phyloP scores from a whole-genome alignment of 2,329 filamentous ascomycete species.

The Penicillium sp. region DNA sequence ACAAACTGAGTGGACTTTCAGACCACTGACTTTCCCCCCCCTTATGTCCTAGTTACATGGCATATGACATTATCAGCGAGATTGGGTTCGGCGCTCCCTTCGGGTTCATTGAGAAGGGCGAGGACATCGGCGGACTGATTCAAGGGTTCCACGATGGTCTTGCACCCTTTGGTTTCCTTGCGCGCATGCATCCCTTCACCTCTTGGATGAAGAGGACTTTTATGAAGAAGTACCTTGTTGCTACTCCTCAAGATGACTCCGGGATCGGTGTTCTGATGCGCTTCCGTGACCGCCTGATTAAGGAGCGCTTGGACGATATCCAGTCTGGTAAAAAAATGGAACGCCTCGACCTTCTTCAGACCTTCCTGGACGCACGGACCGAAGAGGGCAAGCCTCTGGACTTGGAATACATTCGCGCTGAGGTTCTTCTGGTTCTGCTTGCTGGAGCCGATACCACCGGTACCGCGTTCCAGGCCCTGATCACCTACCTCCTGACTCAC shows the following conservation, averaged over 20 bases:
- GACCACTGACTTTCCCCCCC: not conserved
- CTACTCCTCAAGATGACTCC: constrained; percentile 48
- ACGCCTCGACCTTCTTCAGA: constrained; percentile 51
- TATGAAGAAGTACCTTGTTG: constrained; percentile 49
- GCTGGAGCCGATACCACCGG: constrained; percentile 51
- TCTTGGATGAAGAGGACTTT: constrained; percentile 51
- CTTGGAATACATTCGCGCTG: constrained; percentile 49
- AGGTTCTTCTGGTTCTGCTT: constrained; percentile 48
- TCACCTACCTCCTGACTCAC: constrained; percentile 40
- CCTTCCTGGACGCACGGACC: constrained; percentile 40
- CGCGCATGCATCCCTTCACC: constrained; percentile 49
- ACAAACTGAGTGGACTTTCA: too few relatives aligned
- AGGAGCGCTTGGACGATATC: constrained; percentile 45
- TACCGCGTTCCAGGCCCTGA: constrained; percentile 46
- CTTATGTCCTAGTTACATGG: constrained; percentile 38
- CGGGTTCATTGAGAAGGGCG: constrained; percentile 49
- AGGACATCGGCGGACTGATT: constrained; percentile 51
- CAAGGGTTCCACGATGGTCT: constrained; percentile 51
- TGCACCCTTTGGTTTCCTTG: constrained; percentile 47
- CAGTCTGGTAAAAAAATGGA: constrained; percentile 40
- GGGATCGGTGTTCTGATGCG: constrained; percentile 54
- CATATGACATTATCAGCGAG: constrained; percentile 54
- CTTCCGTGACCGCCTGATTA: constrained; percentile 51
- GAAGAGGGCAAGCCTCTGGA: constrained; percentile 44
- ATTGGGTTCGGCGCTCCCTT: constrained; percentile 53